Percentiles rank a stretch among this genome's conserved stretches.
Evolutionary conservation across 345 rosid species (phyloP).

Genomic region (Eucalyptus sp.): DNA sequence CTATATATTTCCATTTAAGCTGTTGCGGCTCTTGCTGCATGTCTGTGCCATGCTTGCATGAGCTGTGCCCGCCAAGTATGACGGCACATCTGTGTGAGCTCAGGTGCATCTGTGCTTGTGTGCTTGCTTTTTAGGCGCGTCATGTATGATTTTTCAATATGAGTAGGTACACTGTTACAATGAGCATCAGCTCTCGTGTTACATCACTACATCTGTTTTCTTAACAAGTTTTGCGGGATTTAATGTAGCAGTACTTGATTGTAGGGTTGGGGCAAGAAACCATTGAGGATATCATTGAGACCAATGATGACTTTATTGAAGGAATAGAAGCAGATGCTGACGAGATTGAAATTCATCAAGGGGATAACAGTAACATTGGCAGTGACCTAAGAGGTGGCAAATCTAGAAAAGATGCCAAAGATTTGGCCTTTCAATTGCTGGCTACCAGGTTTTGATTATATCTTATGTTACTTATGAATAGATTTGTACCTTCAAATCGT

Average conservation of each 20-base stretch:
- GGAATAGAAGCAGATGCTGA: constrained; percentile 14
- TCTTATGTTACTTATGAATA: neutral
- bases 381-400: constrained; percentile 7
- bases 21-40: neutral
- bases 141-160: neutral
- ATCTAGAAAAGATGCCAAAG: constrained; percentile 40
- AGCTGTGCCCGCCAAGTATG: neutral
- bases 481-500: neutral
- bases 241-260: neutral
- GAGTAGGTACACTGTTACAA: neutral
- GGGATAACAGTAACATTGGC: neutral
- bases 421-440: constrained; percentile 48
- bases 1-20: neutral
- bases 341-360: constrained; percentile 12
- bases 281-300: neutral
- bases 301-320: constrained; percentile 7
- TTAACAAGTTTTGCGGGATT: neutral
- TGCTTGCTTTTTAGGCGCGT: neutral
- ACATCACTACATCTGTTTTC: neutral
- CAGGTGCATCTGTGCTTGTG: neutral
- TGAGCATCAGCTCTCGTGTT: neutral
- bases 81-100: neutral
- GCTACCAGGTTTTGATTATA: constrained; percentile 34
- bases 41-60: neutral
- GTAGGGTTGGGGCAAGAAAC: constrained; percentile 6